Evolutionary conservation across 441 rosid species (phyloP).

Genomic region (Brassica hybrid): DNA sequence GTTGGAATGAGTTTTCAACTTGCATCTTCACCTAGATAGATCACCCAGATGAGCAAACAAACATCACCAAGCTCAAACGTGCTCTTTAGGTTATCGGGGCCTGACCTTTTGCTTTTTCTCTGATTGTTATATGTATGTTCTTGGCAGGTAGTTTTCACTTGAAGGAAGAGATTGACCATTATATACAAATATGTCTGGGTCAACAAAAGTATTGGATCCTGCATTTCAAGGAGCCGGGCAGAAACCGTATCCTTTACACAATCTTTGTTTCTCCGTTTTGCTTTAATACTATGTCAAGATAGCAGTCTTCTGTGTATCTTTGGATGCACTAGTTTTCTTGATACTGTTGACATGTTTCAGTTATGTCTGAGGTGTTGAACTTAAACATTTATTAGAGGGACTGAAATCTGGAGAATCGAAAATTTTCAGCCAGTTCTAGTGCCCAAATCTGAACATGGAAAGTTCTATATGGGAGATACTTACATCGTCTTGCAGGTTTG

Average conservation of each 20-base stretch:
- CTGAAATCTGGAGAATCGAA: slow-evolving; percentile 87
- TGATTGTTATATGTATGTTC: slow-evolving; percentile 30
- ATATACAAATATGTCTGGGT: slow-evolving; percentile 67
- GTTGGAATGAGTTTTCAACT: too few species aligned
- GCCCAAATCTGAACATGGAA: slow-evolving; percentile 76
- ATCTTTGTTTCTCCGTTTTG: slow-evolving; percentile 8
- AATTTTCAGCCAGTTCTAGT: slow-evolving; percentile 74
- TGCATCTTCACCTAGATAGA: too few species aligned
- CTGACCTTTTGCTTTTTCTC: too few species aligned
- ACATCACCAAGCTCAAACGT: too few species aligned
- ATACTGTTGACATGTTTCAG: slow-evolving; percentile 27
- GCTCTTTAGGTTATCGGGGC: too few species aligned
- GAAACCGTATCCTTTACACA: slow-evolving; percentile 80
- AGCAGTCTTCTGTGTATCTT: too few species aligned
- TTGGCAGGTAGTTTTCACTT: slow-evolving; percentile 28
- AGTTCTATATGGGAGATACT: slow-evolving; percentile 80
- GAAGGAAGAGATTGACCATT: slow-evolving; percentile 38
- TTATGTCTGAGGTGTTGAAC: slow-evolving; percentile 46
- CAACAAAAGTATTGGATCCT: slow-evolving; percentile 82
- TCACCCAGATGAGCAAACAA: too few species aligned
- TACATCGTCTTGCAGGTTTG: slow-evolving; percentile 65
- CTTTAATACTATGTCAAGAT: too few species aligned
- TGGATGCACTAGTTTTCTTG: slow-evolving; percentile 21
- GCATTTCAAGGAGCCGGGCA: slow-evolving; percentile 97
- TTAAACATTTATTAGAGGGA: slow-evolving; percentile 67